phyloP scores from a whole-genome alignment of 345 rosid species.

The Citrus trifoliata region DNA sequence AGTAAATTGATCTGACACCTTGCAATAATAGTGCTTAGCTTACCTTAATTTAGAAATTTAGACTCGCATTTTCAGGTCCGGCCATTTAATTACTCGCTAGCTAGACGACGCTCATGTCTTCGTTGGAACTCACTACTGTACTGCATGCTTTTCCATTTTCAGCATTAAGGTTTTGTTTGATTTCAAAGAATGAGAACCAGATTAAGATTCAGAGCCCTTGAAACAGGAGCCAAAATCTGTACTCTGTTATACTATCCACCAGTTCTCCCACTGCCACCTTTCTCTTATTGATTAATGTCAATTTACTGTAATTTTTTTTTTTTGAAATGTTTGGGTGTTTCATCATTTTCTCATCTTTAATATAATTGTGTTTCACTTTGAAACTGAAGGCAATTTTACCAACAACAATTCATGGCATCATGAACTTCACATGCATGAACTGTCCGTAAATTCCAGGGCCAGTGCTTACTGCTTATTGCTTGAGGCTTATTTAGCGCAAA shows the following conservation, averaged over 20 bases:
- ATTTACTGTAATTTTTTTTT: background rate
- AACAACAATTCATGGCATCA: background rate
- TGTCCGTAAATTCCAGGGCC: background rate
- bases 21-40: background rate
- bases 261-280: background rate
- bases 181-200: background rate
- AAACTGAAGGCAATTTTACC: background rate
- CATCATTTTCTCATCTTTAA: background rate
- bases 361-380: background rate
- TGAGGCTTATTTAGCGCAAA: no score
- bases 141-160: background rate
- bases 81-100: background rate
- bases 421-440: background rate
- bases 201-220: background rate
- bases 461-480: background rate
- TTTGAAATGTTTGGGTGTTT: background rate
- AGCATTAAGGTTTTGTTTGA: background rate
- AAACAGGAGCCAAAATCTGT: background rate
- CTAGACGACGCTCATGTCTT: background rate
- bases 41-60: background rate
- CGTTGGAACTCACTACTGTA: background rate
- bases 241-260: no score
- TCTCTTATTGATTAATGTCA: background rate
- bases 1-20: constrained; percentile 2
- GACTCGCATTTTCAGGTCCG: background rate